Conservation (phyloP, 1,139 yeast species). For the Arxiozyma heterogenica region DNA sequence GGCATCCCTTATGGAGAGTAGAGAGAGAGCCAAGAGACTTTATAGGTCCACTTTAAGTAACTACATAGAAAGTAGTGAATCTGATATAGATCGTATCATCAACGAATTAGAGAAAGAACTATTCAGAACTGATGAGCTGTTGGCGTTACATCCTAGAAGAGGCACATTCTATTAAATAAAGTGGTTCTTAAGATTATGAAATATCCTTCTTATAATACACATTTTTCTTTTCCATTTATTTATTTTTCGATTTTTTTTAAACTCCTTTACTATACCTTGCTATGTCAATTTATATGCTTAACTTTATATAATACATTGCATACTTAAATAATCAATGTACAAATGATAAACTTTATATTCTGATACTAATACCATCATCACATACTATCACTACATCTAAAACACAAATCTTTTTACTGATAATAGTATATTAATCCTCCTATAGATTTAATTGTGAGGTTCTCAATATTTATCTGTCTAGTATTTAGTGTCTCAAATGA, state of each 20-base stretch:
- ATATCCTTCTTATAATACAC: not conserved
- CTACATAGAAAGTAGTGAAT: constrained; percentile 9
- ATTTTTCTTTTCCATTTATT: too few relatives aligned
- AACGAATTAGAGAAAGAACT: constrained; percentile 14
- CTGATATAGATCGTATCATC: constrained; percentile 13
- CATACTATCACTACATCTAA: too few relatives aligned
- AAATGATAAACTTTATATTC: too few relatives aligned
- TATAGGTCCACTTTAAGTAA: constrained; percentile 13
- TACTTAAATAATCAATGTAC: not conserved
- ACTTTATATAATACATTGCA: not conserved
- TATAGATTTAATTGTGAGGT: not conserved
- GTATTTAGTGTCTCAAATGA: not conserved
- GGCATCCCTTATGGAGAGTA: constrained; percentile 13
- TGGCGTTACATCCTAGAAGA: constrained; percentile 15
- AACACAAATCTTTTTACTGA: too few relatives aligned
- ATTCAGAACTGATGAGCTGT: constrained; percentile 12
- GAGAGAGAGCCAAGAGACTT: constrained; percentile 17
- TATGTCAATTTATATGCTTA: too few relatives aligned
- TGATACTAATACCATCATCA: not conserved
- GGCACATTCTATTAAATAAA: constrained; percentile 11
- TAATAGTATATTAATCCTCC: too few relatives aligned
- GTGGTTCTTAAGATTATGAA: too few relatives aligned
- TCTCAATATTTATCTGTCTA: not conserved
- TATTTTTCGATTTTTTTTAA: too few relatives aligned
- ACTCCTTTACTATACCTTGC: not conserved